phyloP scores from a whole-genome alignment of 208 protist species.

The Acanthamoeba healyi region DNA sequence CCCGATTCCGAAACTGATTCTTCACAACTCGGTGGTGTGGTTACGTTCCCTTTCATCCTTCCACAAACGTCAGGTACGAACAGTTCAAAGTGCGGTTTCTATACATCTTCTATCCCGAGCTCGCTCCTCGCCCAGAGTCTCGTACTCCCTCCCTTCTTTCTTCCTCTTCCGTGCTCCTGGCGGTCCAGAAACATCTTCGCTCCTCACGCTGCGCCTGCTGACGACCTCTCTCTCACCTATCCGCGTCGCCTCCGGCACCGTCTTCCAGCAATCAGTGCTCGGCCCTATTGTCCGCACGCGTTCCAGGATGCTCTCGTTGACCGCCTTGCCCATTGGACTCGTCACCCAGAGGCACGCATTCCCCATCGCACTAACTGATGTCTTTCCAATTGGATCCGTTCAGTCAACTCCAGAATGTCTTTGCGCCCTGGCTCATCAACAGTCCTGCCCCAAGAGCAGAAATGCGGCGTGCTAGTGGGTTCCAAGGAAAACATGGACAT shows the following conservation, averaged over 20 bases:
- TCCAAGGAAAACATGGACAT: slow-evolving; percentile 29
- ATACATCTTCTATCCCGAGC: slow-evolving; percentile 3
- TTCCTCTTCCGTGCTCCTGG: background rate
- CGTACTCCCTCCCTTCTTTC: background rate
- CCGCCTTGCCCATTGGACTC: slow-evolving; percentile 39
- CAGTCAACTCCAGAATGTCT: no score
- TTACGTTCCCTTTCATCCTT: no score
- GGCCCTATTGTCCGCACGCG: background rate
- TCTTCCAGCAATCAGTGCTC: background rate
- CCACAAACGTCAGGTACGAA: background rate
- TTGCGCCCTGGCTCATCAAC: no score
- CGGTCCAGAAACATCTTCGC: no score
- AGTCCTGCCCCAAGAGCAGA: no score
- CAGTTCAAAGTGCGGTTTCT: background rate
- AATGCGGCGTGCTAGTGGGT: slow-evolving; percentile 25
- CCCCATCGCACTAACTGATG: background rate
- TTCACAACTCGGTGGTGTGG: no score
- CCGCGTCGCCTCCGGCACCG: background rate
- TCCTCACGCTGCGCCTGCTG: no score
- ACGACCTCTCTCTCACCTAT: no score
- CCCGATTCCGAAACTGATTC: no score
- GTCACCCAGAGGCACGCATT: background rate
- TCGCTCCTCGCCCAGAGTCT: background rate
- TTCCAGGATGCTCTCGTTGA: slow-evolving; percentile 53
- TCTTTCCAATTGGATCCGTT: background rate